Evolutionary conservation across 2,329 filamentous ascomycete genomes (phyloP), one percentile per base, ranked within the genome.

Genomic region (Colletotrichum sp.): DNA sequence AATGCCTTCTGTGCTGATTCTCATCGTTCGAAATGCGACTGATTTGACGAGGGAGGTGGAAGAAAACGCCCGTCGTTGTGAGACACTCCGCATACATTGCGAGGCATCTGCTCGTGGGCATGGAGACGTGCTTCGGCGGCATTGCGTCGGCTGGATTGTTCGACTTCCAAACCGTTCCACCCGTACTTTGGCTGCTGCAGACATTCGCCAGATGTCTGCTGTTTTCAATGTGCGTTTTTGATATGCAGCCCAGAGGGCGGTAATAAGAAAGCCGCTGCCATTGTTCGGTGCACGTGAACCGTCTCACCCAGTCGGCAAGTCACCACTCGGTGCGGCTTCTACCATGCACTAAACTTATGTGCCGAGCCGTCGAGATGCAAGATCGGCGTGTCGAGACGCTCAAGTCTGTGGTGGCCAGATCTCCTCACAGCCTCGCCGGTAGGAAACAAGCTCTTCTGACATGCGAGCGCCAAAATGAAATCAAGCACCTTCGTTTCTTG

Each of bases 1-100:
- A 43, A 15, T 64, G 30, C 16, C 26, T 36, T 63, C 26, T n/a
- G 48, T 38, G 12, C 38, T 63, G 9, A 8, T 24, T 21, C 55
- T 32, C 67, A 28, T 70, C n/a, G 26, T 38, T 61, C 67, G 55
- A n/a, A n/a, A 26, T 60, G 32, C 52, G n/a, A 28, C 36, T 48
- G 21, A 72, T 26, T 32, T 52, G 72, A 32, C 61, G 24, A 36
- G 61, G 72, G 38, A 52, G 61, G 8, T 55, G 68, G 61, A 32
- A 71, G 28, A 15, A 36, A 32, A 63, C 70, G 69, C 55, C 73
- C 73, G 69, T 48, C 73, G 21, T 67, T 32, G 43, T 75, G 73
- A 73, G 70, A 75, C 73, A 75, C 60, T 58, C 73, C 52, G 64
- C 57, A 64, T 52, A 28, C 57, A 65, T 28, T 30, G 58, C 57